A percentile compares a stretch with the other conserved stretches of the same genome.
These are phyloP conservation scores for Fusarium euwallaceae DNA, from an alignment of 2,329 filamentous ascomycete genomes.

Conservation along the genomic window DNA sequence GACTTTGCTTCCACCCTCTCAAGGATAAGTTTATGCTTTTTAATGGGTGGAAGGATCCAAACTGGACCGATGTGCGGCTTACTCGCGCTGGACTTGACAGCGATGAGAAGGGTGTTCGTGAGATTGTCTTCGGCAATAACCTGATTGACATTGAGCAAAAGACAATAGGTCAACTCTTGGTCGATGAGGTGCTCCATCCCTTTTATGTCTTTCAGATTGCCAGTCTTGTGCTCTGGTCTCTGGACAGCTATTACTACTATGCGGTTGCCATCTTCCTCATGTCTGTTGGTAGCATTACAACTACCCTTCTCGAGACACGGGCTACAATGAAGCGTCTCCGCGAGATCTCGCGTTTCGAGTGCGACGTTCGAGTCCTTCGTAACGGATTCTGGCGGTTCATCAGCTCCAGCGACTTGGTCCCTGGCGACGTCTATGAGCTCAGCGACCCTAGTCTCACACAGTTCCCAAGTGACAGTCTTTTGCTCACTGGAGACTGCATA, in stretches of 20 bases:
- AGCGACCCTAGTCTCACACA: slow-evolving; percentile 91
- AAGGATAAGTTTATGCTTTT: slow-evolving; percentile 90
- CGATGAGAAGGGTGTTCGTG: slow-evolving; percentile 86
- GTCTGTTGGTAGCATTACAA: slow-evolving; percentile 90
- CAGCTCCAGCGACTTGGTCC: slow-evolving; percentile 88
- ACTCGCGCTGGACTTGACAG: slow-evolving; percentile 86
- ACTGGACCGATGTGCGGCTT: slow-evolving; percentile 82
- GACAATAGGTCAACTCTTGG: slow-evolving; percentile 81
- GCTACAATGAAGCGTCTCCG: slow-evolving; percentile 91
- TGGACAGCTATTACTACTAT: slow-evolving; percentile 98
- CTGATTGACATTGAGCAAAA: slow-evolving; percentile 95
- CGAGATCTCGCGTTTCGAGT: slow-evolving; percentile 95
- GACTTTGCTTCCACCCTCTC: slow-evolving; percentile 89
- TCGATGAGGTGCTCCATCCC: slow-evolving; percentile 96
- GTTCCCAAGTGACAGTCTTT: slow-evolving; percentile 91
- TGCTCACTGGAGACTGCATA: slow-evolving; percentile 95
- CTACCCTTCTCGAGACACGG: slow-evolving; percentile 90
- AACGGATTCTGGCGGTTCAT: slow-evolving; percentile 97
- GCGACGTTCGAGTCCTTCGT: slow-evolving; percentile 91
- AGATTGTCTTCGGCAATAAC: slow-evolving; percentile 90
- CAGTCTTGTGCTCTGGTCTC: slow-evolving; percentile 92
- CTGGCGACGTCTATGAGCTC: slow-evolving; percentile 96
- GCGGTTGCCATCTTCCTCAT: slow-evolving; percentile 95
- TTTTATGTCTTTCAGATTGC: slow-evolving; percentile 99
- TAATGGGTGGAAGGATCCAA: slow-evolving; percentile 93